phyloP scores from a whole-genome alignment of 2,329 filamentous ascomycete species.

The Penicillium sp. region DNA sequence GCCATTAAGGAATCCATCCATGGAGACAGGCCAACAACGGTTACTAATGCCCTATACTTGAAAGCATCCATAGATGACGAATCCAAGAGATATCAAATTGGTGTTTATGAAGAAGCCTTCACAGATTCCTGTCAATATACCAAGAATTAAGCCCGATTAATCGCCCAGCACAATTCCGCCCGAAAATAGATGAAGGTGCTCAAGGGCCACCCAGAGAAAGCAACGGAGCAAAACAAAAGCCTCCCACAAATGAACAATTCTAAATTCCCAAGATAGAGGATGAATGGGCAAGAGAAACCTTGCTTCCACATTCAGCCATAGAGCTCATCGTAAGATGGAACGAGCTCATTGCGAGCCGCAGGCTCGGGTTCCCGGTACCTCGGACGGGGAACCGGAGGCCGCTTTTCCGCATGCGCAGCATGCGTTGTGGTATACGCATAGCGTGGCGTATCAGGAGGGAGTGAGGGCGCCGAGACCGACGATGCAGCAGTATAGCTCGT shows the following conservation, averaged over 20 bases:
- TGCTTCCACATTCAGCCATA: slow-evolving; percentile 40
- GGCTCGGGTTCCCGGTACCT: slow-evolving; percentile 23
- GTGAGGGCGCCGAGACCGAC: slow-evolving; percentile 25
- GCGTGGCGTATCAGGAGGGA: slow-evolving; percentile 29
- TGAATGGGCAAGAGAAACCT: neutral
- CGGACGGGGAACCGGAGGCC: slow-evolving; percentile 15
- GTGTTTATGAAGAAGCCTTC: too few relatives aligned
- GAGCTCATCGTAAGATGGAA: slow-evolving; percentile 41
- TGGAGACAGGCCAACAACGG: too few relatives aligned
- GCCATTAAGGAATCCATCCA: too few relatives aligned
- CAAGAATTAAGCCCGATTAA: too few relatives aligned
- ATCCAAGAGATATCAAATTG: too few relatives aligned
- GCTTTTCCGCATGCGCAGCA: slow-evolving; percentile 23
- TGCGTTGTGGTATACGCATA: slow-evolving; percentile 14
- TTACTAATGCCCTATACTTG: too few relatives aligned
- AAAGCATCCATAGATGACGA: too few relatives aligned
- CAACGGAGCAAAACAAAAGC: slow-evolving; percentile 1
- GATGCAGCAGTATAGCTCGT: slow-evolving; percentile 34
- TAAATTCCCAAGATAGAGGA: neutral
- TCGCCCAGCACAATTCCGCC: too few relatives aligned
- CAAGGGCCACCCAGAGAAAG: slow-evolving; percentile 1
- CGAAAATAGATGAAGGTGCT: neutral
- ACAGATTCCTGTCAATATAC: too few relatives aligned
- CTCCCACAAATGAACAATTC: slow-evolving; percentile 7
- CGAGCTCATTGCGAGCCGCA: slow-evolving; percentile 28